Base-by-base conservation (phyloP, 345 rosid genomes). In the Linum usitatissimum region DNA sequence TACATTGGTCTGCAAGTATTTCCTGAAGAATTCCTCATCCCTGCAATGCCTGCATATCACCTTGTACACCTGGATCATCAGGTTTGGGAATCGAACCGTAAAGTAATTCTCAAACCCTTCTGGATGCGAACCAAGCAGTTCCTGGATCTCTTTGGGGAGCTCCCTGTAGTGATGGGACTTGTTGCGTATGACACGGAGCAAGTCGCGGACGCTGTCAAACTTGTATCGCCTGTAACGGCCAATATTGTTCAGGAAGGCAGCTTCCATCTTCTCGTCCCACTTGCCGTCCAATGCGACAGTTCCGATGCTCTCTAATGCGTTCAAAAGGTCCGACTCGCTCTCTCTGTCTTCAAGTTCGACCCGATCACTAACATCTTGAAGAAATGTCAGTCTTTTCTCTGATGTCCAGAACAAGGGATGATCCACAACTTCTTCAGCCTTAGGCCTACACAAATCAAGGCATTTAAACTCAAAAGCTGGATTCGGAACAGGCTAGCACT, bases 381-480 rank as follows among this genome's bases (percentile, higher is more conserved):
- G 88, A 66, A 93, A 93, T 18, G 94, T 84, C 18, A 93, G 64
- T 66, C 91, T 86, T 59, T 19, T 77, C 83, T 90, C 97, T 0
- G 88, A 76, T 81, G 70, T 80, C 99, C 99, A 93, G 71, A 90
- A 87, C 59, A 93, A 68, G 21, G 99, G 99, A 75, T 93, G 97
- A 59, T 67, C 71, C 62, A 86, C 60, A 65, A 87, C 97, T 67
- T 90, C 92, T 20, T 62, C 10, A 53, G 95, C 87, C 68, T 67
- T 83, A 12, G 90, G 99, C 68, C 99, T 93, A 66, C 69, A 66
- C 64, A 74, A 42, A 69, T 17, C 57, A 61, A 23, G 59, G 9
- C 18, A 48, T n/a, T 19, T 6, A 56, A 28, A 55, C 28, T 1
- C 45, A 5, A 38, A 54, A 34, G 38, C 8, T 34, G 38, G 28